phyloP scores from a whole-genome alignment of 495 filamentous ascomycete genomes.

The Platismatia glauca region DNA sequence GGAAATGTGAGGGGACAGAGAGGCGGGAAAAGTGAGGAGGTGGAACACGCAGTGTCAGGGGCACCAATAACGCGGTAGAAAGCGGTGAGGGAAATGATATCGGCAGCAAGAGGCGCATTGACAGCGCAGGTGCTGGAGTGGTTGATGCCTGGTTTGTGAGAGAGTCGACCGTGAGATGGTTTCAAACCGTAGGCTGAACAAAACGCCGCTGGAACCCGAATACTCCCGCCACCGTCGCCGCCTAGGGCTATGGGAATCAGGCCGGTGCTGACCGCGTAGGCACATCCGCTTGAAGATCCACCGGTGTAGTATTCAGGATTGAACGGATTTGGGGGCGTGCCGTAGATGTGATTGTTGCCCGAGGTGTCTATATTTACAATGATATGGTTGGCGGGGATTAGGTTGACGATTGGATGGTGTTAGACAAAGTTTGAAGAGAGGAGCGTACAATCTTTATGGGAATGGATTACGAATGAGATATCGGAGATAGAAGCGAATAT shows the following conservation, averaged over 20 bases:
- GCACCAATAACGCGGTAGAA: constrained; percentile 67
- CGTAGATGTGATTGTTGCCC: constrained; percentile 71
- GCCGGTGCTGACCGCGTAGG: constrained; percentile 65
- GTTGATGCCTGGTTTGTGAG: constrained; percentile 48
- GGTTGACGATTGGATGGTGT: too few relatives aligned
- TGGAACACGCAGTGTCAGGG: constrained; percentile 51
- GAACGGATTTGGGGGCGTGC: constrained; percentile 77
- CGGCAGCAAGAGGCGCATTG: constrained; percentile 65
- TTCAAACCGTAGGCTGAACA: constrained; percentile 90
- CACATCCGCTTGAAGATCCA: constrained; percentile 81
- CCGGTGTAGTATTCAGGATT: constrained; percentile 74
- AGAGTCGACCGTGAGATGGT: constrained; percentile 65
- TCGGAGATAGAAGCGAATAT: constrained; percentile 9
- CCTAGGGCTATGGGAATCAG: constrained; percentile 75
- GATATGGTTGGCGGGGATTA: background rate
- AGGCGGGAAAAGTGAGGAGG: constrained; percentile 41
- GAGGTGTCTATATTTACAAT: constrained; percentile 49
- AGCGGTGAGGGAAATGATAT: constrained; percentile 67
- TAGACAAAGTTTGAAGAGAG: background rate
- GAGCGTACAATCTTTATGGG: background rate
- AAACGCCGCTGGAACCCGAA: constrained; percentile 71
- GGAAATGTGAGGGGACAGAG: constrained; percentile 22
- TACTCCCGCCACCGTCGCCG: constrained; percentile 77
- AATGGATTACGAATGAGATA: background rate
- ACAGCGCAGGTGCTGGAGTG: constrained; percentile 56